Conservation (phyloP, 352 stramenopile genomes). For the Globisporangium nunn region DNA sequence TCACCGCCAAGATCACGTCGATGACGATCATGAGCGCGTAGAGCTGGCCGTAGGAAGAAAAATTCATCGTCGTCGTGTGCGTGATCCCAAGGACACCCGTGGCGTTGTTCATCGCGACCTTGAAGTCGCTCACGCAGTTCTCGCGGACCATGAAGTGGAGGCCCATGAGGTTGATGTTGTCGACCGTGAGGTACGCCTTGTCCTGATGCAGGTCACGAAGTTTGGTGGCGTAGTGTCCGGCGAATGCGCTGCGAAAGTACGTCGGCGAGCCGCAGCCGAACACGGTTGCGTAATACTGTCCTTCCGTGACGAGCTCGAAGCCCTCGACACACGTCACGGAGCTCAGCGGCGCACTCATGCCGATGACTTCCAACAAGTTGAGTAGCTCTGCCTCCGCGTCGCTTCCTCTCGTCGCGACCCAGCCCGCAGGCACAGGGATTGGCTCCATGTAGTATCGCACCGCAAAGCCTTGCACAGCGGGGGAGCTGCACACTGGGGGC, state of each 20-base stretch:
- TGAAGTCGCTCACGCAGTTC: slow-evolving; percentile 19
- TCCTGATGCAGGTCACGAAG: slow-evolving; percentile 19
- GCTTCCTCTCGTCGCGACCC: slow-evolving; percentile 16
- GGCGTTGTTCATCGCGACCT: slow-evolving; percentile 6
- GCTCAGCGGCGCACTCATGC: slow-evolving; percentile 35
- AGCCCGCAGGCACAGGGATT: slow-evolving; percentile 10
- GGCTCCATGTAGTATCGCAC: slow-evolving; percentile 26
- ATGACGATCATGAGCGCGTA: slow-evolving; percentile 27
- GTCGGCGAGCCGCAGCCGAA: slow-evolving; percentile 33
- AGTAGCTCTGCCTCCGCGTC: slow-evolving; percentile 33
- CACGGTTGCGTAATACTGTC: slow-evolving; percentile 17
- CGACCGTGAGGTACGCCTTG: slow-evolving; percentile 20
- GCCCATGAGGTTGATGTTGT: slow-evolving; percentile 20
- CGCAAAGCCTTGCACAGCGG: slow-evolving; percentile 37
- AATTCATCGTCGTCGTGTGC: slow-evolving; percentile 30
- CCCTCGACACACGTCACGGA: slow-evolving; percentile 41
- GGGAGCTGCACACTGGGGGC: slow-evolving; percentile 40
- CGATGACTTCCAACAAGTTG: slow-evolving; percentile 45
- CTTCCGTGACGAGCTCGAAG: slow-evolving; percentile 22
- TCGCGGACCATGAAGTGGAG: slow-evolving; percentile 27
- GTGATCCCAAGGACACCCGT: slow-evolving; percentile 12
- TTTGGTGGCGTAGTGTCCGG: slow-evolving; percentile 10
- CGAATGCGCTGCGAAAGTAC: slow-evolving; percentile 26
- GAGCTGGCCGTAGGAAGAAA: slow-evolving; percentile 33
- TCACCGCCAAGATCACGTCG: slow-evolving; percentile 21